phyloP scores from a whole-genome alignment of 2,329 filamentous ascomycete species.

The Paraphoma chrysanthemicola region DNA sequence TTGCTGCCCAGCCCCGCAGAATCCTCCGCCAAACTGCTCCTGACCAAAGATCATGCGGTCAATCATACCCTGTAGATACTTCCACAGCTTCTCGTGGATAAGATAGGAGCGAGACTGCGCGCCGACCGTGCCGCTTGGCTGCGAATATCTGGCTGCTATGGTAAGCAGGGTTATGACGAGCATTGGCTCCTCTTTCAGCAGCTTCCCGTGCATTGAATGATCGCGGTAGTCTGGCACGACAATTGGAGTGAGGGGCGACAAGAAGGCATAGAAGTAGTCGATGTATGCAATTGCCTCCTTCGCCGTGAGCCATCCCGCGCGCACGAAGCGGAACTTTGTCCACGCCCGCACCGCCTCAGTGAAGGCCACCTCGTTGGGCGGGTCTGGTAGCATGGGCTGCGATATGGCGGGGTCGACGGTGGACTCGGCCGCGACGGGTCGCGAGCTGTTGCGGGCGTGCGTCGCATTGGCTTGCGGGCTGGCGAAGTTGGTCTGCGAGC shows the following conservation, averaged over 20 bases:
- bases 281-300: constrained; percentile 93
- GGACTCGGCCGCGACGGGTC: constrained; percentile 27
- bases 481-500: constrained; percentile 43
- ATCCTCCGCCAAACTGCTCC: constrained; percentile 90
- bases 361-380: constrained; percentile 46
- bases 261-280: constrained; percentile 91
- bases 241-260: constrained; percentile 92
- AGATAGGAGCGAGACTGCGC: constrained; percentile 84
- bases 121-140: constrained; percentile 71
- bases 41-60: constrained; percentile 95
- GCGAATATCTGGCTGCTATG: constrained; percentile 86
- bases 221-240: constrained; percentile 88
- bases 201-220: constrained; percentile 77
- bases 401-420: constrained; percentile 42
- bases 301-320: constrained; percentile 94
- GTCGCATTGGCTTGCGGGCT: constrained; percentile 39
- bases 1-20: constrained; percentile 74
- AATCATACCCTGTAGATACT: constrained; percentile 92
- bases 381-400: constrained; percentile 34
- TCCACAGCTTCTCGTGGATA: constrained; percentile 96
- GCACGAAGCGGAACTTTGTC: constrained; percentile 92
- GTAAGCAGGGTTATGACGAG: constrained; percentile 90
- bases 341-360: constrained; percentile 82
- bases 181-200: constrained; percentile 91
- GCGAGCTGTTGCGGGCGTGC: constrained; percentile 33